Percentiles rank a stretch among this genome's conserved stretches.
phyloP scores from a whole-genome alignment of 257 asterid species.

The Solanum chiquidenum region DNA sequence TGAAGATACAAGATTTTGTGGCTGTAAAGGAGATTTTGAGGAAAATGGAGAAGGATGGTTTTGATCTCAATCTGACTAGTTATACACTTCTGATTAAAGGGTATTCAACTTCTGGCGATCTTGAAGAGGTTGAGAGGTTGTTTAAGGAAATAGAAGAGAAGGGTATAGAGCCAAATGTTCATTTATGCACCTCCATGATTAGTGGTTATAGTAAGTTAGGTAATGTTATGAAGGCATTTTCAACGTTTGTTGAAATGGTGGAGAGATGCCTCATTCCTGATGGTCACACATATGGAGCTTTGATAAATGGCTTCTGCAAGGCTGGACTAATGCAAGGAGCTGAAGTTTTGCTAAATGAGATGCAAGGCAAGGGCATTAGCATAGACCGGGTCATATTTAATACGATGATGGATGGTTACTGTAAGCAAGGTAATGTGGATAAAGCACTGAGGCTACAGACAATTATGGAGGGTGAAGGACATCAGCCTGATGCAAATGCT shows the following conservation, averaged over 20 bases:
- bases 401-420: slow-evolving; percentile 72
- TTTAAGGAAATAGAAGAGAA: slow-evolving; percentile 52
- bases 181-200: slow-evolving; percentile 47
- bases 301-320: slow-evolving; percentile 62
- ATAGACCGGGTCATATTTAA: slow-evolving; percentile 50
- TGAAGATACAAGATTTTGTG: slow-evolving; percentile 26
- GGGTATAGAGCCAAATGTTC: slow-evolving; percentile 43
- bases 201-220: slow-evolving; percentile 36
- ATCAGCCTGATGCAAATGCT: slow-evolving; percentile 48
- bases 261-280: slow-evolving; percentile 52
- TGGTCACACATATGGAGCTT: slow-evolving; percentile 54
- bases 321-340: slow-evolving; percentile 56
- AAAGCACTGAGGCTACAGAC: slow-evolving; percentile 44
- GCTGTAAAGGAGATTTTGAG: slow-evolving; percentile 34
- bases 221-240: slow-evolving; percentile 44
- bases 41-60: slow-evolving; percentile 50
- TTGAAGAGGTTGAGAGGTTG: slow-evolving; percentile 43
- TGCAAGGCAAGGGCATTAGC: slow-evolving; percentile 61
- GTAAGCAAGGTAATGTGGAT: slow-evolving; percentile 60
- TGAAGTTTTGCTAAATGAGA: slow-evolving; percentile 47
- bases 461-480: slow-evolving; percentile 65
- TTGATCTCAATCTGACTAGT: slow-evolving; percentile 44
- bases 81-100: slow-evolving; percentile 54
- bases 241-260: slow-evolving; percentile 46
- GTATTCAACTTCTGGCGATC: slow-evolving; percentile 15